A percentile compares a stretch with the other conserved stretches of the same genome.
Evolutionary conservation across 2,329 filamentous ascomycete genomes (phyloP).

Genomic region (Aspergillus nomiae): DNA sequence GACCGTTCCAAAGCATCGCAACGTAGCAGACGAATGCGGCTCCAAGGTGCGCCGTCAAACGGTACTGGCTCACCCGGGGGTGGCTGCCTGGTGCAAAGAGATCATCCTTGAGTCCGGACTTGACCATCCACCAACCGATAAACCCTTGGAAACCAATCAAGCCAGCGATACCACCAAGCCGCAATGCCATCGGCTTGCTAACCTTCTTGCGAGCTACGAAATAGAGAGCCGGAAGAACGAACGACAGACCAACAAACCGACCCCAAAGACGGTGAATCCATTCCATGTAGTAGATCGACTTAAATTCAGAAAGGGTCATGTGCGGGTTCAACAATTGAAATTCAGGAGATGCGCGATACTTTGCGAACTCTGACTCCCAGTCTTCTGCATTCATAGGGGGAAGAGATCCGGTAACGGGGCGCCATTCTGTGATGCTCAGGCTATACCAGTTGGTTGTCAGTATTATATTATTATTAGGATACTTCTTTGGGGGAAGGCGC

Average conservation of each 20-base stretch:
- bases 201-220: slow-evolving; percentile 81
- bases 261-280: slow-evolving; percentile 97
- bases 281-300: slow-evolving; percentile 99
- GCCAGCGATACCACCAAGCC: slow-evolving; percentile 78
- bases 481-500: neutral
- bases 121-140: slow-evolving; percentile 99
- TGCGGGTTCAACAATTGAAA: slow-evolving; percentile 88
- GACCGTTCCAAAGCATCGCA: slow-evolving; percentile 89
- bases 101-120: slow-evolving; percentile 92
- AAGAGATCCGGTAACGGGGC: slow-evolving; percentile 87
- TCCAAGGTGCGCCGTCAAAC: slow-evolving; percentile 83
- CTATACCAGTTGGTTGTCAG: slow-evolving; percentile 49
- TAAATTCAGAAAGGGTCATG: slow-evolving; percentile 93
- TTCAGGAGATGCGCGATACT: slow-evolving; percentile 90
- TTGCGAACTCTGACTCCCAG: slow-evolving; percentile 91
- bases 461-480: slow-evolving; percentile 5
- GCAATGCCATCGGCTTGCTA: slow-evolving; percentile 72
- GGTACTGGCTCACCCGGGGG: slow-evolving; percentile 92
- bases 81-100: slow-evolving; percentile 88
- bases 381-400: slow-evolving; percentile 76
- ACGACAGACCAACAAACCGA: slow-evolving; percentile 83
- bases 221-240: slow-evolving; percentile 84
- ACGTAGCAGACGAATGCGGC: slow-evolving; percentile 91
- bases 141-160: slow-evolving; percentile 94
- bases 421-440: slow-evolving; percentile 98